Conservation (phyloP, 345 rosid species). For the Eucalyptus cloeziana region DNA sequence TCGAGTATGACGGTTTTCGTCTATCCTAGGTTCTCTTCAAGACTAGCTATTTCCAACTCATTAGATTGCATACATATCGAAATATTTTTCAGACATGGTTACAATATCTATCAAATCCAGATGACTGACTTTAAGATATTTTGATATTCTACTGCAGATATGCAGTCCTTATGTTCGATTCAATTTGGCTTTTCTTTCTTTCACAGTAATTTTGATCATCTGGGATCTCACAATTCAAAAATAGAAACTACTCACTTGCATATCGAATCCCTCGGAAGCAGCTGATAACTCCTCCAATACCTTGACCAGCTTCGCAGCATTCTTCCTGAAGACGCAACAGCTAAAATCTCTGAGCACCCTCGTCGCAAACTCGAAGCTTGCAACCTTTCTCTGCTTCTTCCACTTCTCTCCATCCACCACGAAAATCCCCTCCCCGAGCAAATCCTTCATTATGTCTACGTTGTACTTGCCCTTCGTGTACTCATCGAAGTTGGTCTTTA, state of each 20-base stretch:
- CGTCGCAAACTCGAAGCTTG: slow-evolving; percentile 67
- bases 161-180: neutral
- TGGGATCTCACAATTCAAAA: neutral
- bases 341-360: slow-evolving; percentile 63
- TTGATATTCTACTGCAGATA: neutral
- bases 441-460: slow-evolving; percentile 13
- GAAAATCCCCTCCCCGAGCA: slow-evolving; percentile 70
- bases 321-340: slow-evolving; percentile 45
- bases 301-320: slow-evolving; percentile 32
- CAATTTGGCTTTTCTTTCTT: neutral
- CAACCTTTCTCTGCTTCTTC: slow-evolving; percentile 74
- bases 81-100: neutral
- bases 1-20: neutral
- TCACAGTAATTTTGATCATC: neutral
- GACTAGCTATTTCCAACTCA: neutral
- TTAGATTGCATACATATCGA: neutral
- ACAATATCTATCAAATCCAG: neutral
- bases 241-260: slow-evolving; percentile 32
- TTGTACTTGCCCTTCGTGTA: slow-evolving; percentile 32
- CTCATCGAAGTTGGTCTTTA: slow-evolving; percentile 37
- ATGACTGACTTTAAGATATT: neutral
- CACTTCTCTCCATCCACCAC: slow-evolving; percentile 70
- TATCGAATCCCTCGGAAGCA: slow-evolving; percentile 29
- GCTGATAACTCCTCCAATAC: slow-evolving; percentile 10
- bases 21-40: neutral